Evolutionary conservation across 192 early-diverging fungal species (phyloP).

Genomic region (Rhizophagus clarus): DNA sequence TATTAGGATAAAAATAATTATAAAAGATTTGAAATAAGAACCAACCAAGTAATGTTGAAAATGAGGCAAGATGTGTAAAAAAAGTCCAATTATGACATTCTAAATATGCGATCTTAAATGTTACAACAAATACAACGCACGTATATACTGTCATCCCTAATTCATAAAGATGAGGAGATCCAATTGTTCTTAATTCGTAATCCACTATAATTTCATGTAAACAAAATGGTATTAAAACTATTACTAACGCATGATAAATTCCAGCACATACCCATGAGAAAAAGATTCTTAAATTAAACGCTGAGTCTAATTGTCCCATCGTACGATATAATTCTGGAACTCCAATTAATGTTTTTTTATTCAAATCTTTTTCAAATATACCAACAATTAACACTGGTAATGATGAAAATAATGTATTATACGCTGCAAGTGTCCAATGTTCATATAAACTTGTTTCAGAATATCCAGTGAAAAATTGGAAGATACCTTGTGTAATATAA

Average conservation of each 20-base stretch:
- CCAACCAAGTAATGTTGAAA: conserved; percentile 58
- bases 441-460: conserved; percentile 75
- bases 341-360: conserved; percentile 60
- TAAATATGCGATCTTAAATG: conserved; percentile 69
- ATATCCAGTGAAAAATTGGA: conserved; percentile 76
- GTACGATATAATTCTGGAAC: conserved; percentile 74
- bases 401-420: conserved; percentile 82
- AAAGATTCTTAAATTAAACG: conserved; percentile 58
- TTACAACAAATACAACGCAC: conserved; percentile 66
- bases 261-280: conserved; percentile 57
- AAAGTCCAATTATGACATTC: conserved; percentile 68
- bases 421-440: conserved; percentile 76
- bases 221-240: conserved; percentile 56
- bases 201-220: conserved; percentile 45
- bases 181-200: conserved; percentile 35
- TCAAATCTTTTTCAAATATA: conserved; percentile 83
- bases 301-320: conserved; percentile 53
- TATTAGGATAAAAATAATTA: conserved; percentile 56
- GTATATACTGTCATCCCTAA: conserved; percentile 59
- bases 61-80: conserved; percentile 60
- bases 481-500: conserved; percentile 73
- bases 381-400: conserved; percentile 79
- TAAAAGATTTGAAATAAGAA: conserved; percentile 67
- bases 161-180: conserved; percentile 56
- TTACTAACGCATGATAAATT: conserved; percentile 53